These are phyloP conservation scores for Rutstroemia sp. DNA, from an alignment of 2,329 filamentous ascomycete species.

Conservation along the genomic window DNA sequence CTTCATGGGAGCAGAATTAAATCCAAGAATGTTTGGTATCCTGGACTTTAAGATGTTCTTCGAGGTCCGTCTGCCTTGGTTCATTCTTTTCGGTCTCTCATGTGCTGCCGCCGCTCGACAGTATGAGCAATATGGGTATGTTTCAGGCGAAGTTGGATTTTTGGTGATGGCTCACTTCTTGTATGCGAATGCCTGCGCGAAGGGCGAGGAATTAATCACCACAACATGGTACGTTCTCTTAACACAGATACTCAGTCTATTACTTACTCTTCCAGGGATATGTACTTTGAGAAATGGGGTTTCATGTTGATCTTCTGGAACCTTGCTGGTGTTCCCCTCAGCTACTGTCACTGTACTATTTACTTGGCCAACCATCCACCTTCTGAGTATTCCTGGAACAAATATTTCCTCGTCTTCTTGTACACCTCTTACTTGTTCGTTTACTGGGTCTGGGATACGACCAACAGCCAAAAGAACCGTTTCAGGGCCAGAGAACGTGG, in stretches of 20 bases:
- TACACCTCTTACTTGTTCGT: conserved; percentile 69
- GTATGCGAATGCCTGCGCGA: conserved; percentile 86
- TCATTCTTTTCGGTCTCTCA: conserved; percentile 73
- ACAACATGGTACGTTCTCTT: conserved; percentile 58
- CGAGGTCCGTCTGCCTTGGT: conserved; percentile 89
- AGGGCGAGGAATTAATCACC: conserved; percentile 85
- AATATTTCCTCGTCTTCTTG: conserved; percentile 54
- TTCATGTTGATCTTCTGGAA: conserved; percentile 99
- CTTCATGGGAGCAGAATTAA: conserved; percentile 84
- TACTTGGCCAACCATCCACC: conserved; percentile 79
- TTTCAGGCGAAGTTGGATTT: conserved; percentile 78
- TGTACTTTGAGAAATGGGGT: conserved; percentile 94
- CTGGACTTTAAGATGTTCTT: conserved; percentile 95
- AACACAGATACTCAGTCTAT: no score
- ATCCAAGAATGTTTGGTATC: conserved; percentile 76
- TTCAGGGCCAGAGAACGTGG: conserved; percentile 78
- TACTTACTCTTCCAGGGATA: conserved; percentile 48
- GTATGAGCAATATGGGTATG: conserved; percentile 77
- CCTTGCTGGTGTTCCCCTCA: conserved; percentile 78
- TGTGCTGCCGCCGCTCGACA: conserved; percentile 73
- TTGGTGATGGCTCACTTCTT: conserved; percentile 84
- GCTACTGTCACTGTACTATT: conserved; percentile 88
- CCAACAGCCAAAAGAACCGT: conserved; percentile 89
- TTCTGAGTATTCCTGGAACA: conserved; percentile 69
- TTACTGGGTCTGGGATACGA: conserved; percentile 90